These are phyloP conservation scores for Podila epicladia DNA, from an alignment of 192 early-diverging fungal genomes.

Conservation along the genomic window DNA sequence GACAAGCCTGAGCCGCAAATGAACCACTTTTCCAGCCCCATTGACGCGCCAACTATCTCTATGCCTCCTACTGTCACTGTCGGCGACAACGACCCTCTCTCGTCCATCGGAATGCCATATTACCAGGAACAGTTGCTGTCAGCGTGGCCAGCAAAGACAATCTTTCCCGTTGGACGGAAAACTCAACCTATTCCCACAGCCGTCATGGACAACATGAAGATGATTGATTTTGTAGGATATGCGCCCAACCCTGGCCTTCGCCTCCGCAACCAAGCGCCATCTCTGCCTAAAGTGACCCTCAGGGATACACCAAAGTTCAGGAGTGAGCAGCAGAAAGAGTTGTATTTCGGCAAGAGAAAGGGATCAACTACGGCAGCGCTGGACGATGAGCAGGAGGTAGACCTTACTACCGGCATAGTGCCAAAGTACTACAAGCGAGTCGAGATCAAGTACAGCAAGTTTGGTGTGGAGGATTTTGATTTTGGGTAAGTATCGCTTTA, in stretches of 20 bases:
- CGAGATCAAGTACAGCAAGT: constrained; percentile 91
- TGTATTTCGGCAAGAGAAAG: constrained; percentile 59
- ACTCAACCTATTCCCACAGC: constrained; percentile 78
- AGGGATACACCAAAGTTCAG: constrained; percentile 79
- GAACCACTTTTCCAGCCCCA: constrained; percentile 69
- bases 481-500: constrained; percentile 72
- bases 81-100: constrained; percentile 72
- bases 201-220: constrained; percentile 82
- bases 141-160: constrained; percentile 71
- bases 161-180: constrained; percentile 81
- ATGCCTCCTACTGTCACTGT: constrained; percentile 57
- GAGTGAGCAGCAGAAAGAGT: constrained; percentile 81
- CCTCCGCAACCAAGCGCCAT: constrained; percentile 79
- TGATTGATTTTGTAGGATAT: constrained; percentile 93
- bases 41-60: constrained; percentile 61
- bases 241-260: constrained; percentile 85
- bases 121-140: constrained; percentile 82
- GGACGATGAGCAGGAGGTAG: constrained; percentile 48
- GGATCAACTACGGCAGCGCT: constrained; percentile 25
- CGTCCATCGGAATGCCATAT: constrained; percentile 82
- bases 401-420: constrained; percentile 56
- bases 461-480: constrained; percentile 99
- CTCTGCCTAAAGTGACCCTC: constrained; percentile 52
- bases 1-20: constrained; percentile 70
- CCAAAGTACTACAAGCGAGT: constrained; percentile 79